Evolutionary conservation across 192 early-diverging fungal species (phyloP), one percentile per base, ranked within the genome.

Genomic region (Geranomyces michiganensis): DNA sequence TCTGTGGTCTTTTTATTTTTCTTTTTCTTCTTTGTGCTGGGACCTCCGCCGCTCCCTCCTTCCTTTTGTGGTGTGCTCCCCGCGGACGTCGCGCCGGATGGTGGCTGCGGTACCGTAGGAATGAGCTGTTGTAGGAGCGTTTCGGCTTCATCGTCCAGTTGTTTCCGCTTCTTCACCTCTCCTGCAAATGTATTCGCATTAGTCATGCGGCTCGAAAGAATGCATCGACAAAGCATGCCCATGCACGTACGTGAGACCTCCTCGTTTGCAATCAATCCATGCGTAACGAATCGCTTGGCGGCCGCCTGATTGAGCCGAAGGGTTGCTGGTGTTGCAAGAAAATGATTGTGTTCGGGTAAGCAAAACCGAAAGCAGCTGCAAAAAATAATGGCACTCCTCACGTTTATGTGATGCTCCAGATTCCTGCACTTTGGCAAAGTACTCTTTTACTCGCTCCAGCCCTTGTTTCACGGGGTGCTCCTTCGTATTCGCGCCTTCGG

Each of bases 391-490:
- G 30, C 0, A 10, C 17, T 66, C 13, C 63, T 67, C 56, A 73
- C 72, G 12, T 63, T 75, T 75, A 19, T 61, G 33, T 12, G 30
- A 26, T 32, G n/a, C 51, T 6, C 48, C 60, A 14, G 73, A 67
- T 8, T 75, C 62, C 36, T 65, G 62, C 26, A 62, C 15, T 41
- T 75, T 75, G 14, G 48, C 43, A 22, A 69, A 56, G 60, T 75
- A 75, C 19, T 45, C 41, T 43, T 70, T 75, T n/a, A 75, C 29
- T 10, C 73, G 53, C 14, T 53, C 41, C 33, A 75, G 32, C 29
- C 72, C 73, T 49, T 30, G 14, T 29, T 70, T 69, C 7, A 75
- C 60, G 12, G 66, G 73, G 59, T 73, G 67, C 13, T 68, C 60
- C 27, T 64, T 45, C 17, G 73, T 62, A 22, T 21, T 31, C 8